Conservation (phyloP, 1,139 yeast species). For the Geotrichum citri-aurantii region DNA sequence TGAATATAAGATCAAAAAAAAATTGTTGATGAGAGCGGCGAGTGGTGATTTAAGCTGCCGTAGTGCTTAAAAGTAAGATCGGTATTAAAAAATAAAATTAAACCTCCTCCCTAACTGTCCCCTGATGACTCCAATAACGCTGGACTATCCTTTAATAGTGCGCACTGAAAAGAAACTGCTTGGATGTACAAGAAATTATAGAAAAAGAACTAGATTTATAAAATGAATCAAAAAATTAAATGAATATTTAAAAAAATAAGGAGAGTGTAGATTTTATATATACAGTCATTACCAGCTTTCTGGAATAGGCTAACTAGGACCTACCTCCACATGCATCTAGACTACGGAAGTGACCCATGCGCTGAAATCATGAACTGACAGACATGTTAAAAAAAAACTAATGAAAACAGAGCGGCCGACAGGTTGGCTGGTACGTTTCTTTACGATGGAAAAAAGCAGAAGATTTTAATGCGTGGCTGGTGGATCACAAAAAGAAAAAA, state of each 20-base stretch:
- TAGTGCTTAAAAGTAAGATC: no score
- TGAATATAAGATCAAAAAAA: neutral
- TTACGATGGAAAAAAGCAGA: neutral
- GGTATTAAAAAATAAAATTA: no score
- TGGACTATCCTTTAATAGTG: neutral
- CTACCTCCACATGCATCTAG: neutral
- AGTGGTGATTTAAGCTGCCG: no score
- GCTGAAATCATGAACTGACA: neutral
- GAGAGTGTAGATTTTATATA: neutral
- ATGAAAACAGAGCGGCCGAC: neutral
- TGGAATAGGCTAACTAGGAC: neutral
- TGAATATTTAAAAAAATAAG: neutral
- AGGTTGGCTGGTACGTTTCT: neutral
- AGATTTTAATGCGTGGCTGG: neutral
- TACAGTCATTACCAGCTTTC: neutral
- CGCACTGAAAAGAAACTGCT: neutral
- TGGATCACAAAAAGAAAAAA: neutral
- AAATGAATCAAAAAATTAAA: neutral
- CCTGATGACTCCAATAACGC: neutral
- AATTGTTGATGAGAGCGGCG: no score
- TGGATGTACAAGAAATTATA: neutral
- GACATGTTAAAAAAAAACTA: neutral
- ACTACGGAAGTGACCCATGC: neutral
- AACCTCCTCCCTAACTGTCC: neutral
- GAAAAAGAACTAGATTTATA: neutral